Percentiles rank a stretch among this genome's conserved stretches.
Evolutionary conservation across 176 grass and related monocot genomes (phyloP).

Genomic region (Pontederia paniculata): DNA sequence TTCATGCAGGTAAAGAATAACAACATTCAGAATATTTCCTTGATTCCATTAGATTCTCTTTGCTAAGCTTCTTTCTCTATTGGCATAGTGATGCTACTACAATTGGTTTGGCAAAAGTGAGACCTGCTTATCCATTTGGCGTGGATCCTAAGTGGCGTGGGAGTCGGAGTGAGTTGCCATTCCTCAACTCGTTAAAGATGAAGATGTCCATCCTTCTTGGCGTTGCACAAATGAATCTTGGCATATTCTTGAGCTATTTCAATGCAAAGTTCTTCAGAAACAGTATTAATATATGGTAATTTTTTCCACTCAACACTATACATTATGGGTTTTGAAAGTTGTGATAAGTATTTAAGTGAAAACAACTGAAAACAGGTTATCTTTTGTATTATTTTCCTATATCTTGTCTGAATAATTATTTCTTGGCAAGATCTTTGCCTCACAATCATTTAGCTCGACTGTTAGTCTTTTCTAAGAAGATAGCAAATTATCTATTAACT

Average conservation of each 20-base stretch:
- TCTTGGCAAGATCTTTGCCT: too few relatives aligned
- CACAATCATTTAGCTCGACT: too few relatives aligned
- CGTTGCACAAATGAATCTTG: conserved; percentile 96
- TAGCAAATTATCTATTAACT: too few relatives aligned
- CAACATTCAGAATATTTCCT: background rate
- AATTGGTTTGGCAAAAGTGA: conserved; percentile 57
- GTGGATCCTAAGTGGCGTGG: conserved; percentile 91
- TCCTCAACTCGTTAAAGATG: conserved; percentile 95
- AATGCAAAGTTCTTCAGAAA: conserved; percentile 78
- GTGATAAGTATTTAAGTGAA: too few relatives aligned
- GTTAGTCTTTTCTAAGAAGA: too few relatives aligned
- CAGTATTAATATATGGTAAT: conserved; percentile 68
- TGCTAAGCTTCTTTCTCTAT: conserved; percentile 3
- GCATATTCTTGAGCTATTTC: conserved; percentile 85
- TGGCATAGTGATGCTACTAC: conserved; percentile 51
- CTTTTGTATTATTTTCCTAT: too few relatives aligned
- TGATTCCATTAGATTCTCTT: background rate
- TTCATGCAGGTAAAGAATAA: conserved; percentile 63
- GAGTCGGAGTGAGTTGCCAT: conserved; percentile 71
- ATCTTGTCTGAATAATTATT: too few relatives aligned
- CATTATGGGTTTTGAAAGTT: too few relatives aligned
- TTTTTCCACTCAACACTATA: background rate
- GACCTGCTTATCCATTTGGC: conserved; percentile 65
- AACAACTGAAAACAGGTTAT: too few relatives aligned
- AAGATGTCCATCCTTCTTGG: conserved; percentile 99